Percentiles rank a stretch among this genome's conserved stretches.
Evolutionary conservation across 192 early-diverging fungal species (phyloP).

Genomic region (Coemansia interrupta): DNA sequence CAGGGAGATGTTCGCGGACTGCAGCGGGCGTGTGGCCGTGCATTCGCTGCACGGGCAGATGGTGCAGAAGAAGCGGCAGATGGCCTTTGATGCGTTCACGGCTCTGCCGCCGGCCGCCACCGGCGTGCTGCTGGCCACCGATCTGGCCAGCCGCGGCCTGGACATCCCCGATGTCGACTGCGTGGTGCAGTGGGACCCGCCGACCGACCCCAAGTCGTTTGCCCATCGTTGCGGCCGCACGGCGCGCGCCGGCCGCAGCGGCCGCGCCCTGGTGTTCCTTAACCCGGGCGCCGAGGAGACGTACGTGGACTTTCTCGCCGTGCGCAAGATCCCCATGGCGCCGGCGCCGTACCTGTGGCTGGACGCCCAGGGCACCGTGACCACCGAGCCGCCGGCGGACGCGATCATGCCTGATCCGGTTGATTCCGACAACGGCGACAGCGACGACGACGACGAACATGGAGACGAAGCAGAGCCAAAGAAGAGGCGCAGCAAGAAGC

Average conservation of each 20-base stretch:
- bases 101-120: slow-evolving; percentile 59
- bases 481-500: slow-evolving; percentile 14
- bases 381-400: slow-evolving; percentile 24
- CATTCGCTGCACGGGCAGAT: slow-evolving; percentile 88
- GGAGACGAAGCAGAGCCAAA: slow-evolving; percentile 9
- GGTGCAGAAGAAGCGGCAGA: slow-evolving; percentile 80
- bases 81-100: slow-evolving; percentile 74
- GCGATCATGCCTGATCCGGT: slow-evolving; percentile 8
- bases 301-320: slow-evolving; percentile 80
- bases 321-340: slow-evolving; percentile 85
- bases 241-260: slow-evolving; percentile 79
- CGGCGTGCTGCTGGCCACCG: slow-evolving; percentile 87
- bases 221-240: slow-evolving; percentile 94
- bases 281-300: slow-evolving; percentile 79
- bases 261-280: slow-evolving; percentile 84
- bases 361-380: slow-evolving; percentile 25
- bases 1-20: slow-evolving; percentile 12
- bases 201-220: slow-evolving; percentile 94
- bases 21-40: slow-evolving; percentile 24
- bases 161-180: slow-evolving; percentile 95
- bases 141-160: slow-evolving; percentile 91
- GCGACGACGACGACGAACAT: not conserved
- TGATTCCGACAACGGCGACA: slow-evolving; percentile 14
- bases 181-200: slow-evolving; percentile 92
- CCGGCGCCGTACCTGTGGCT: slow-evolving; percentile 52